These are phyloP conservation scores for Geotrichum cucujoidarum DNA, from an alignment of 1,139 yeast species.

Conservation along the genomic window DNA sequence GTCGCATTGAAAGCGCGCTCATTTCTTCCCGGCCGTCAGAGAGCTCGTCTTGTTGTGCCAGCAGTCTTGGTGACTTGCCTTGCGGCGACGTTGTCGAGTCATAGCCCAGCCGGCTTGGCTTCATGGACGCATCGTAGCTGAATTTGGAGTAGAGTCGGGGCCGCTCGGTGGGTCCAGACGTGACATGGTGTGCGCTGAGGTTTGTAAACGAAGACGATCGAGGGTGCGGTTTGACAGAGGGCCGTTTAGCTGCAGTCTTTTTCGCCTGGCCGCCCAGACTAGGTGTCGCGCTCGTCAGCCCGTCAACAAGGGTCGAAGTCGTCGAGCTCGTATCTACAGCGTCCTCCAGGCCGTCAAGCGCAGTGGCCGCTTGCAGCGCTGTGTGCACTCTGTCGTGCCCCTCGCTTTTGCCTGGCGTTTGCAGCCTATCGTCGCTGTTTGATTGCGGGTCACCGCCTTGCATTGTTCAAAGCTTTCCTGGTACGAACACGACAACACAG, in stretches of 20 bases:
- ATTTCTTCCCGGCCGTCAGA: neutral
- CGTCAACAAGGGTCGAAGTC: no score
- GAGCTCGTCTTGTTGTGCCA: neutral
- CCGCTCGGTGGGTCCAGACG: neutral
- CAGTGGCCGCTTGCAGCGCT: no score
- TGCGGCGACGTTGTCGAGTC: neutral
- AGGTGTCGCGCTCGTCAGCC: no score
- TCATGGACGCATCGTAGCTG: constrained; percentile 5
- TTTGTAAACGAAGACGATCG: constrained; percentile 7
- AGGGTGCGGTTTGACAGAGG: neutral
- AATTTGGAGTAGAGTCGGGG: constrained; percentile 1
- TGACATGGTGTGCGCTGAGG: neutral
- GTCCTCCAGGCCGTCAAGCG: no score
- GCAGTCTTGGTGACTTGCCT: neutral
- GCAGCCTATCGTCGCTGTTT: neutral
- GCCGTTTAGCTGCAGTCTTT: neutral
- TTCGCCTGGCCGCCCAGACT: no score
- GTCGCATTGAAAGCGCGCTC: neutral
- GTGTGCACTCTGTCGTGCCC: no score
- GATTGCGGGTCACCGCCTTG: neutral
- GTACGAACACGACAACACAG: no score
- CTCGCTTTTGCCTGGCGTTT: no score
- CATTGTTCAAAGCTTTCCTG: no score
- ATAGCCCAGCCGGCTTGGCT: neutral
- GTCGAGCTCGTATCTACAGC: no score